Percentiles rank a stretch among this genome's conserved stretches.
Evolutionary conservation across 192 early-diverging fungal genomes (phyloP).

Genomic region (Blastocladiella britannica): DNA sequence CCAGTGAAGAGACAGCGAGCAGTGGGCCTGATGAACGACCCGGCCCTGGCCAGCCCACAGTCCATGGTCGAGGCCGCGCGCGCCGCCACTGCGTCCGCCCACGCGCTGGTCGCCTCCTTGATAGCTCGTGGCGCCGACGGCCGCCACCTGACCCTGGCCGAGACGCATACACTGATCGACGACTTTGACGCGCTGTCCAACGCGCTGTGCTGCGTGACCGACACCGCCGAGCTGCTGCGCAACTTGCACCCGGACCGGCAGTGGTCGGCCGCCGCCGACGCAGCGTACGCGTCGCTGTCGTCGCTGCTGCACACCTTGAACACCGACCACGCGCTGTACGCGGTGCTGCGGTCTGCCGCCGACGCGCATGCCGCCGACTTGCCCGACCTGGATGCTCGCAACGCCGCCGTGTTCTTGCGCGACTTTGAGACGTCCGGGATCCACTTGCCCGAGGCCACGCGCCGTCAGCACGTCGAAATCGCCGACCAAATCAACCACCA

Average conservation of each 20-base stretch:
- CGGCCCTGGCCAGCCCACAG: constrained; percentile 4
- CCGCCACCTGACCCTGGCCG: constrained; percentile 7
- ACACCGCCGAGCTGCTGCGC: constrained; percentile 76
- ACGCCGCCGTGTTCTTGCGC: constrained; percentile 57
- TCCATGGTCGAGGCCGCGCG: constrained; percentile 10
- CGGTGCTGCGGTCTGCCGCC: constrained; percentile 47
- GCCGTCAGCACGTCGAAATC: constrained; percentile 54
- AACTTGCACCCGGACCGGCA: constrained; percentile 62
- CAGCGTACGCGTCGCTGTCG: constrained; percentile 49
- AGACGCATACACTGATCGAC: constrained; percentile 59
- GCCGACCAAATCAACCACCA: constrained; percentile 61
- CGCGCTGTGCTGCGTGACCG: constrained; percentile 73
- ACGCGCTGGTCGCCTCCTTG: not conserved
- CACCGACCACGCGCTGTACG: constrained; percentile 66
- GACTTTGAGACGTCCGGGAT: constrained; percentile 96
- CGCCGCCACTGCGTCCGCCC: not conserved
- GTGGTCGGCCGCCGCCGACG: constrained; percentile 53
- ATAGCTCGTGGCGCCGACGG: not conserved
- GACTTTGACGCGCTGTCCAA: constrained; percentile 75
- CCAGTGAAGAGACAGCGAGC: no score
- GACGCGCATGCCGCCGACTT: constrained; percentile 28
- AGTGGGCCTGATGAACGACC: constrained; percentile 11
- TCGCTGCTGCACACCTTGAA: constrained; percentile 83
- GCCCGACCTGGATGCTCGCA: constrained; percentile 44
- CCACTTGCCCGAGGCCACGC: constrained; percentile 44